phyloP scores from a whole-genome alignment of 2,329 filamentous ascomycete genomes.

The Penicillium sp. region DNA sequence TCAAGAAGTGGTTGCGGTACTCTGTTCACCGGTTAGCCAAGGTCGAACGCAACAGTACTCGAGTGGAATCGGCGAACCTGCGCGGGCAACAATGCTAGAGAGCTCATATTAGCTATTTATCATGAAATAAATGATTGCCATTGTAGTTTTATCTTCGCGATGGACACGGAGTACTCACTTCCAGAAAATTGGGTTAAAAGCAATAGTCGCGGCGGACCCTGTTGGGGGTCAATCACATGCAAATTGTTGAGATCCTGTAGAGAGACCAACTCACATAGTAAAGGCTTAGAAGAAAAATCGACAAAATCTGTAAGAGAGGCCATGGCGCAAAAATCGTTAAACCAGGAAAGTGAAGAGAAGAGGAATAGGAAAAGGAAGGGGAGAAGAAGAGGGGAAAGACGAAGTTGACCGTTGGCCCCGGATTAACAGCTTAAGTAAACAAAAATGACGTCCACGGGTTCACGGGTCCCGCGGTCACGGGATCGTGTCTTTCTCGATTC shows the following conservation, averaged over 20 bases:
- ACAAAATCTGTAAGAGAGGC: constrained; percentile 38
- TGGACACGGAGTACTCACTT: constrained; percentile 58
- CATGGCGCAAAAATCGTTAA: constrained; percentile 21
- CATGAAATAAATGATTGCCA: background rate
- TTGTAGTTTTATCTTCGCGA: background rate
- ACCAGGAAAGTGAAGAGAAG: constrained; percentile 2
- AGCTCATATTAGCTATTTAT: constrained; percentile 10
- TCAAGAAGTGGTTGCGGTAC: constrained; percentile 82
- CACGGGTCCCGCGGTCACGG: constrained; percentile 13
- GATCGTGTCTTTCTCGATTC: constrained; percentile 11
- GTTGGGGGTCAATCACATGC: constrained; percentile 25
- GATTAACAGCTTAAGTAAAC: constrained; percentile 21
- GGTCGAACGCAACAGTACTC: constrained; percentile 4
- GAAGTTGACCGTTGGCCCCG: constrained; percentile 3
- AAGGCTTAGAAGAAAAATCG: constrained; percentile 58
- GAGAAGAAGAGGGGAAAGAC: constrained; percentile 7
- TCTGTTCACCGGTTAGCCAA: constrained; percentile 47
- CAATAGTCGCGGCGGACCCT: constrained; percentile 75
- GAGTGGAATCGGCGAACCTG: constrained; percentile 48
- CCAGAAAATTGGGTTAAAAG: constrained; percentile 98
- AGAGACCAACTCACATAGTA: constrained; percentile 51
- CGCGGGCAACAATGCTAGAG: constrained; percentile 67
- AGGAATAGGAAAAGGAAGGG: constrained; percentile 6
- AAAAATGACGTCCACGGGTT: constrained; percentile 15
- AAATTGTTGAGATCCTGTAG: constrained; percentile 14